Base-by-base conservation (phyloP, 2,329 filamentous ascomycete species). In the Fusarium sp. region DNA sequence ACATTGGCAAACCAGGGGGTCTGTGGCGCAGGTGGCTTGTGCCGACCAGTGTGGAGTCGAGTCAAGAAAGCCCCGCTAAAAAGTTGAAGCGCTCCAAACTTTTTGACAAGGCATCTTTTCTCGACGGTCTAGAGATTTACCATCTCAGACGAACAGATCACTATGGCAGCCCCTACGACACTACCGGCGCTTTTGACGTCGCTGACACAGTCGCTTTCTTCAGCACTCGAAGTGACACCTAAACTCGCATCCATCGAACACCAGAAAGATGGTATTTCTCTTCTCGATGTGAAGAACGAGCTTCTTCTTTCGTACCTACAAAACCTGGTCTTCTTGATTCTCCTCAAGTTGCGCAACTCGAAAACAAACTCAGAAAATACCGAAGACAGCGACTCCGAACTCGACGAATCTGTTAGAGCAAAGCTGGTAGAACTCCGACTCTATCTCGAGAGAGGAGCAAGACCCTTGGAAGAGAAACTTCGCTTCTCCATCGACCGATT, bases 401-500 rank as follows among this genome's bases (percentile, higher is more conserved):
- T 90, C 48, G 87, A 92, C 51, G 79, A 81, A 32, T 86, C 91
- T 3, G 90, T 94, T 1, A 91, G 96, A 4, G 91, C 91, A 72
- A 97, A 97, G 77, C 86, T 99, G n/a, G 90, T 94, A 20, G 94
- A 97, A 79, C 84, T 98, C 55, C 89, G 95, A n/a, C 85, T 98
- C 1, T 98, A 97, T 78, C 85, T 99, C 2, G 97, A 99, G 77
- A 94, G 94, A 78, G 97, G 96, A 71, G 92, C 97, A 6, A 90
- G 93, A 18, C 96, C 96, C 0, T 83, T 98, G 18, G 97, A 99
- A 81, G 91, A 92, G 72, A 92, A 94, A 74, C 82, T 99, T 67
- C 95, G 94, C 72, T 99, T 98, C 81, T 94, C 98, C 78, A 94
- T 99, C 75, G 95, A 98, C 80, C 96, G 97, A 77, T 94, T 98